Evolutionary conservation across 1,139 yeast genomes (phyloP).

Genomic region (Lodderomyces metapsilosis): DNA sequence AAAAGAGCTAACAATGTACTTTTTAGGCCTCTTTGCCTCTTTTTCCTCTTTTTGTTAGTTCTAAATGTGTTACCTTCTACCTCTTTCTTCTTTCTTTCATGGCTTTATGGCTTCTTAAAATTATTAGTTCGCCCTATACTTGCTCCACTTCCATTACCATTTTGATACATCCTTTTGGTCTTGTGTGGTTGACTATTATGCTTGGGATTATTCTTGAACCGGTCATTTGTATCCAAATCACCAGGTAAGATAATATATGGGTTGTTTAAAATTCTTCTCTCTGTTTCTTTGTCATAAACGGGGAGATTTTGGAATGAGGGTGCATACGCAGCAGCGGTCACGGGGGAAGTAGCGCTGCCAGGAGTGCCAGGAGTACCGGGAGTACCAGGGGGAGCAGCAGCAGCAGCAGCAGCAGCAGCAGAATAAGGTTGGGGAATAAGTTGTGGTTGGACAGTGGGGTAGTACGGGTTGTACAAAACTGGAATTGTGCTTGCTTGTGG

Average conservation of each 20-base stretch:
- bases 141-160: constrained; percentile 1
- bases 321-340: too few species aligned
- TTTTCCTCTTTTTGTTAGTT: too few species aligned
- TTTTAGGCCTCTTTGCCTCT: too few species aligned
- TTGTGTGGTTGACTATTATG: not conserved
- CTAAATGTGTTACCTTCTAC: not conserved
- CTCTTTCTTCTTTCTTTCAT: not conserved
- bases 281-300: constrained; percentile 28
- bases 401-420: not conserved
- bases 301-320: constrained; percentile 11
- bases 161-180: constrained; percentile 1
- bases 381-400: too few species aligned
- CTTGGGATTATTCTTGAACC: not conserved
- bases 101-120: not conserved
- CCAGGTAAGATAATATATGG: constrained; percentile 33
- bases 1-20: too few species aligned
- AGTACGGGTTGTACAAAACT: constrained; percentile 13
- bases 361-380: too few species aligned
- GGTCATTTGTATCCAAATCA: constrained; percentile 6
- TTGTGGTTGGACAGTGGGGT: constrained; percentile 6
- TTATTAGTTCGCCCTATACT: not conserved
- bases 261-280: constrained; percentile 28
- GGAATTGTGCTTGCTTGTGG: constrained; percentile 9
- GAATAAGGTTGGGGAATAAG: constrained; percentile 8
- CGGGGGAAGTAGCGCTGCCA: too few species aligned